Conservation (phyloP, 176 grass and related monocot genomes). For the Rhynchospora breviuscula region DNA sequence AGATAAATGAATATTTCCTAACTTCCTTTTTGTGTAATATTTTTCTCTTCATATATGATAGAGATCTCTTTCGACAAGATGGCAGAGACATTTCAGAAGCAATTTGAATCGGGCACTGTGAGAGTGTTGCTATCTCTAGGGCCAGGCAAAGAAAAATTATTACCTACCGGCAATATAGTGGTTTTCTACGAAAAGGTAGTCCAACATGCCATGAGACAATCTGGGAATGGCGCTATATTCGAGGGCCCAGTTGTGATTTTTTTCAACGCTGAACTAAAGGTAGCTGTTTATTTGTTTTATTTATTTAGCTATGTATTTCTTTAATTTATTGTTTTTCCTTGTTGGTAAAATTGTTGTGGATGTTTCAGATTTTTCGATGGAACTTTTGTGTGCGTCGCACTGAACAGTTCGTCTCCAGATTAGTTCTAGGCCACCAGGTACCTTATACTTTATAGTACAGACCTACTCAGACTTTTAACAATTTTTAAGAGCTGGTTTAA, state of each 20-base stretch:
- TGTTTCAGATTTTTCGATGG: not conserved
- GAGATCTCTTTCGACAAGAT: not conserved
- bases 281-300: not conserved
- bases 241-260: not conserved
- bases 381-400: not conserved
- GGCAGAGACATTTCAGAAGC: not conserved
- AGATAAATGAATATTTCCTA: not conserved
- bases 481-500: too few species aligned
- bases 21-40: not conserved
- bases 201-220: not conserved
- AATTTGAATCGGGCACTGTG: not conserved
- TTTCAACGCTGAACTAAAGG: not conserved
- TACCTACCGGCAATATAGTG: not conserved
- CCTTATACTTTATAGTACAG: not conserved
- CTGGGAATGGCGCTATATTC: not conserved
- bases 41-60: not conserved
- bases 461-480: not conserved
- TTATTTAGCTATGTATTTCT: not conserved
- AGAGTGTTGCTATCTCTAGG: not conserved
- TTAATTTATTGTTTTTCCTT: not conserved
- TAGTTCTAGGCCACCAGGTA: not conserved
- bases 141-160: not conserved
- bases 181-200: not conserved
- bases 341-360: not conserved
- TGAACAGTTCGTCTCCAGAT: not conserved